These are phyloP conservation scores for Hyaloscypha hepaticicola DNA, from an alignment of 495 filamentous ascomycete genomes.

Conservation along the genomic window DNA sequence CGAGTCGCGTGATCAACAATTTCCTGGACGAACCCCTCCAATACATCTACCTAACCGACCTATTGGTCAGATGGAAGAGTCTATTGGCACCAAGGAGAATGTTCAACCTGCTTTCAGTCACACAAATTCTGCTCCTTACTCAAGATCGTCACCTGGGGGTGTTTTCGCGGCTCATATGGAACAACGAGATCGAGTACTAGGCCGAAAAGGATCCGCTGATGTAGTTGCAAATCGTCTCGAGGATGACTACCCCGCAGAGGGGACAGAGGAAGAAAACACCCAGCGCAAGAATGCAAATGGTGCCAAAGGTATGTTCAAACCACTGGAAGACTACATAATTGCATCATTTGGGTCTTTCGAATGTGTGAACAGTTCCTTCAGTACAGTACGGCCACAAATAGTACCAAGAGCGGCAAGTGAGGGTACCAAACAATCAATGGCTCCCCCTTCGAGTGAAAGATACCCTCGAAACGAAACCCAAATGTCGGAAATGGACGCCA, in stretches of 20 bases:
- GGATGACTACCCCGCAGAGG: not conserved
- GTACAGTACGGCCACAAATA: slow-evolving; percentile 40
- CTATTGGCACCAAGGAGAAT: not conserved
- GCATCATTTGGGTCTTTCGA: slow-evolving; percentile 65
- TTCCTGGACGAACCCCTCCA: not conserved
- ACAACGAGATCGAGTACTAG: not conserved
- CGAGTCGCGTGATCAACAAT: not conserved
- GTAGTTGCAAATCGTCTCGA: not conserved
- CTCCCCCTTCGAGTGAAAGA: slow-evolving; percentile 4
- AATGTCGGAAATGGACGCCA: slow-evolving; percentile 66
- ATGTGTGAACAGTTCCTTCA: slow-evolving; percentile 73
- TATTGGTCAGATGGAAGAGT: not conserved
- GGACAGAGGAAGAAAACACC: not conserved
- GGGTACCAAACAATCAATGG: slow-evolving; percentile 27
- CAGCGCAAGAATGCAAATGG: slow-evolving; percentile 1
- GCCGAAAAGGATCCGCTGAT: not conserved
- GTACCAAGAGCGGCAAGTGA: slow-evolving; percentile 43
- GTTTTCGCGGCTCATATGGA: slow-evolving; percentile 25
- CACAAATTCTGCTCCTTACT: slow-evolving; percentile 18
- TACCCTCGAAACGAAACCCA: slow-evolving; percentile 24
- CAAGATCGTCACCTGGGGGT: slow-evolving; percentile 23
- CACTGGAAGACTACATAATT: slow-evolving; percentile 74
- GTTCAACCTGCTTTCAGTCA: not conserved
- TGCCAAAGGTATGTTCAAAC: slow-evolving; percentile 57
- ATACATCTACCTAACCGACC: slow-evolving; percentile 10